Evolutionary conservation across 805 yeast species (phyloP).

Genomic region (Ogataea paradorogensis): DNA sequence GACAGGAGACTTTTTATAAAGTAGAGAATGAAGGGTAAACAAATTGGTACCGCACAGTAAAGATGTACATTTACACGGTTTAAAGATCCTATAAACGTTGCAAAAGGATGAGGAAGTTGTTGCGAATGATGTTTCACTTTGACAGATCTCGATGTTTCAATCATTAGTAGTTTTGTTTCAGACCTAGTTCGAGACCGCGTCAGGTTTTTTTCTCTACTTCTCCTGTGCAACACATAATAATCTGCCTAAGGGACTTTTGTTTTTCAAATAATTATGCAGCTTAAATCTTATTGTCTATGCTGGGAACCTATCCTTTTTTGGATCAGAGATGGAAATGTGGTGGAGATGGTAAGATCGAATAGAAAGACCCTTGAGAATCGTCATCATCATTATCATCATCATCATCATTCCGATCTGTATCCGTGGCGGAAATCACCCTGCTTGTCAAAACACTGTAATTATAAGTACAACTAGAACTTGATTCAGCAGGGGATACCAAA

Average conservation of each 20-base stretch:
- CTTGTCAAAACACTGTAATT: not conserved
- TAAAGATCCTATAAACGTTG: not conserved
- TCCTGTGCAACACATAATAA: not conserved
- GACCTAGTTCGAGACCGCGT: conserved; percentile 1
- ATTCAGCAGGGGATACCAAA: not conserved
- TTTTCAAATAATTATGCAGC: not conserved
- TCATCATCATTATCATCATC: conserved; percentile 8
- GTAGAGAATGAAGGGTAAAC: conserved; percentile 1
- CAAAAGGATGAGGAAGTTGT: too few relatives aligned
- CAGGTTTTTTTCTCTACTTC: conserved; percentile 1
- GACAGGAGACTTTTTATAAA: conserved; percentile 5
- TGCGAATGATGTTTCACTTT: too few relatives aligned
- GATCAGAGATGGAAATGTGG: conserved; percentile 7
- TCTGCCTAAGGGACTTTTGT: not conserved
- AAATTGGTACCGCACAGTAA: not conserved
- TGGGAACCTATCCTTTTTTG: not conserved
- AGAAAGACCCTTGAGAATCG: conserved; percentile 7
- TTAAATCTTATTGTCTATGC: not conserved
- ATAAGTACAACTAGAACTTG: conserved; percentile 1
- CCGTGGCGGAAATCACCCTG: not conserved
- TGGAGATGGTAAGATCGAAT: conserved; percentile 10
- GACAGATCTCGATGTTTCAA: conserved; percentile 1
- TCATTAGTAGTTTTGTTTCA: conserved; percentile 6
- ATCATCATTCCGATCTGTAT: conserved; percentile 1
- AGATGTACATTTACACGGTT: not conserved